Conservation (phyloP, 1,284 basidiomycete species). For the Microbotryum saponariae region DNA sequence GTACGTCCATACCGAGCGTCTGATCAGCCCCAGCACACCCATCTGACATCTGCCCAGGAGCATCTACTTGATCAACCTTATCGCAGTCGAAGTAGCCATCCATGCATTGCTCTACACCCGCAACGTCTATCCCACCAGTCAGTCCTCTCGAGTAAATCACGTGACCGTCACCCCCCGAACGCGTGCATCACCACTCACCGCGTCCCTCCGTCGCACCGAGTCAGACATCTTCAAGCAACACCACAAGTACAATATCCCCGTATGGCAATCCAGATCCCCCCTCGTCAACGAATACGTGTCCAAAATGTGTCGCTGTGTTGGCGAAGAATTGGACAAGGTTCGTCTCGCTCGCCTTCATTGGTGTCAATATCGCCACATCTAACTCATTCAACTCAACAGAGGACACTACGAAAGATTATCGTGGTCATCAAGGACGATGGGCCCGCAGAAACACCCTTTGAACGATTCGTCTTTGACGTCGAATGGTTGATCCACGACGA, state of each 20-base stretch:
- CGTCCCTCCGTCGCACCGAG: not conserved
- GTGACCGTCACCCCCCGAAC: no score
- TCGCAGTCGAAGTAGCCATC: slow-evolving; percentile 78
- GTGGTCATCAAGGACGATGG: slow-evolving; percentile 66
- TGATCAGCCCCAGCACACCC: no score
- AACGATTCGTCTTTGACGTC: slow-evolving; percentile 57
- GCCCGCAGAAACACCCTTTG: slow-evolving; percentile 46
- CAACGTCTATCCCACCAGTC: slow-evolving; percentile 67
- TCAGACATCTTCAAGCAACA: slow-evolving; percentile 70
- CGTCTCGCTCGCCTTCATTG: slow-evolving; percentile 30
- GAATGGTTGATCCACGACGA: slow-evolving; percentile 61
- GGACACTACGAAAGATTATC: slow-evolving; percentile 62
- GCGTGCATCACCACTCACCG: not conserved
- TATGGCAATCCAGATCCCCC: slow-evolving; percentile 85
- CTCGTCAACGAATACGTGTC: slow-evolving; percentile 70
- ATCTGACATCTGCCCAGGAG: not conserved
- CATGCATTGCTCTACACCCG: slow-evolving; percentile 86
- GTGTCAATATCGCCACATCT: slow-evolving; percentile 3
- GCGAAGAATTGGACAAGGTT: slow-evolving; percentile 64
- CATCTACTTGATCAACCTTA: not conserved
- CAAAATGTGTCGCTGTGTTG: slow-evolving; percentile 50
- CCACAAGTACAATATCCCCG: slow-evolving; percentile 78
- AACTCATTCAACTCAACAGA: slow-evolving; percentile 44
- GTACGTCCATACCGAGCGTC: no score
- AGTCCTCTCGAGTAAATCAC: not conserved